These are phyloP conservation scores for Rubroshorea leprosula DNA, from an alignment of 345 rosid genomes.

Conservation along the genomic window DNA sequence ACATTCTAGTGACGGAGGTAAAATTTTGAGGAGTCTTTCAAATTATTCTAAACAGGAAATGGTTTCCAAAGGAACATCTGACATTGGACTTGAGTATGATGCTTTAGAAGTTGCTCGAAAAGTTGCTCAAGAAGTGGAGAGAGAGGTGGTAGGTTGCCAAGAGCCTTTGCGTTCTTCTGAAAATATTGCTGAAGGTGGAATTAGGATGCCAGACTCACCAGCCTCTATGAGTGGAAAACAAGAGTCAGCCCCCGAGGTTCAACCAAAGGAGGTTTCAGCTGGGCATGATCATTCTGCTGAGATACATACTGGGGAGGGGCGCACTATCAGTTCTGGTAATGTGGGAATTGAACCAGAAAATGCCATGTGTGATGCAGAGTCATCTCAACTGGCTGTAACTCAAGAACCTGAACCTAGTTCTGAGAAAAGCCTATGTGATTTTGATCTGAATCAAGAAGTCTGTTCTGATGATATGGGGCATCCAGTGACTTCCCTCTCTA, in stretches of 20 bases:
- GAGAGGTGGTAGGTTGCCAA: constrained; percentile 59
- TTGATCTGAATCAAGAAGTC: constrained; percentile 84
- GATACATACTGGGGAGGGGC: constrained; percentile 25
- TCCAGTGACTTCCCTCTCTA: constrained; percentile 33
- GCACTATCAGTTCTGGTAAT: constrained; percentile 27
- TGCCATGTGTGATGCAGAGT: constrained; percentile 41
- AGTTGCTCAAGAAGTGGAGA: constrained; percentile 90
- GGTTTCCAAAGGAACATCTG: constrained; percentile 35
- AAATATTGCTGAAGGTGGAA: constrained; percentile 41
- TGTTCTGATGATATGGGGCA: constrained; percentile 67
- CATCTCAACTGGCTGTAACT: constrained; percentile 49
- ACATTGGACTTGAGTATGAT: constrained; percentile 68
- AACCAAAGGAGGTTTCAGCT: constrained; percentile 34
- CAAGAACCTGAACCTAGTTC: constrained; percentile 43
- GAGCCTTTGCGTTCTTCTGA: constrained; percentile 67
- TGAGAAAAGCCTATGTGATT: constrained; percentile 55
- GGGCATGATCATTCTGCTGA: constrained; percentile 42
- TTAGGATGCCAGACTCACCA: constrained; percentile 36
- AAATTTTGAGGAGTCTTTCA: constrained; percentile 28
- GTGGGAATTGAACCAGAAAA: constrained; percentile 32
- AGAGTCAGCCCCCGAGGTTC: constrained; percentile 20
- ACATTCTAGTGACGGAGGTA: constrained; percentile 29
- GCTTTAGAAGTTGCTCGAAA: constrained; percentile 88
- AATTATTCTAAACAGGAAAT: constrained; percentile 31
- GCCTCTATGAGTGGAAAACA: constrained; percentile 37